phyloP scores from a whole-genome alignment of 495 filamentous ascomycete species.

The Penicillium lividum region DNA sequence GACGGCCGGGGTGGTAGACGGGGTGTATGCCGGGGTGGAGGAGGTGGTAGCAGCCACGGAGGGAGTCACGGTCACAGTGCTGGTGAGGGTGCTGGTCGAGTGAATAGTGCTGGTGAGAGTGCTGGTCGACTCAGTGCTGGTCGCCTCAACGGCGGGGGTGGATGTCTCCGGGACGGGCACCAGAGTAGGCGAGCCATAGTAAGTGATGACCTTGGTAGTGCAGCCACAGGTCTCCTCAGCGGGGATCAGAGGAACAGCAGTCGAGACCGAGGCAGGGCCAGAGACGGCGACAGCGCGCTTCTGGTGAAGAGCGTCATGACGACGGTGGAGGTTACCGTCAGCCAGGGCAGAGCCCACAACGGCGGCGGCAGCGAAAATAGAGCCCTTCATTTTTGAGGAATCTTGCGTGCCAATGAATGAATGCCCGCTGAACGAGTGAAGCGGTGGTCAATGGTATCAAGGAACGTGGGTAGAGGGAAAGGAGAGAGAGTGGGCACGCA shows the following conservation, averaged over 20 bases:
- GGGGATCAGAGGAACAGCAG: conserved; percentile 2
- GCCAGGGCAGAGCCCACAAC: conserved; percentile 63
- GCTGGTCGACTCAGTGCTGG: conserved; percentile 15
- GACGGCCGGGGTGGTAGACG: conserved; percentile 18
- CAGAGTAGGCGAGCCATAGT: conserved; percentile 58
- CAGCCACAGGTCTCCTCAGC: conserved; percentile 59
- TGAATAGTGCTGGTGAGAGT: conserved; percentile 37
- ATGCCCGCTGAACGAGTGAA: conserved; percentile 97
- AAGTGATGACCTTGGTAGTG: conserved; percentile 66
- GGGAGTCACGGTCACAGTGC: conserved; percentile 35
- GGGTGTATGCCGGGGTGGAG: conserved; percentile 10
- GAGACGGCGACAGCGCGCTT: conserved; percentile 29
- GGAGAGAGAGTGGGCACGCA: conserved; percentile 49
- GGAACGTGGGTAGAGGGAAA: conserved; percentile 44
- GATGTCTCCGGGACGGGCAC: conserved; percentile 30
- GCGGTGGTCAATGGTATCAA: conserved; percentile 64
- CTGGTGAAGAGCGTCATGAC: conserved; percentile 61
- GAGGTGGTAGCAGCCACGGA: conserved; percentile 27
- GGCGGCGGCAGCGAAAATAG: conserved; percentile 65
- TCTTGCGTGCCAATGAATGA: conserved; percentile 57
- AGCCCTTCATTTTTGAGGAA: conserved; percentile 64
- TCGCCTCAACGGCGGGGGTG: conserved; percentile 10
- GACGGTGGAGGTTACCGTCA: conserved; percentile 59
- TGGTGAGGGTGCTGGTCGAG: conserved; percentile 45
- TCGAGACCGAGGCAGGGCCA: background rate